phyloP scores from a whole-genome alignment of 2,329 filamentous ascomycete species.

The Penicillium sp. region DNA sequence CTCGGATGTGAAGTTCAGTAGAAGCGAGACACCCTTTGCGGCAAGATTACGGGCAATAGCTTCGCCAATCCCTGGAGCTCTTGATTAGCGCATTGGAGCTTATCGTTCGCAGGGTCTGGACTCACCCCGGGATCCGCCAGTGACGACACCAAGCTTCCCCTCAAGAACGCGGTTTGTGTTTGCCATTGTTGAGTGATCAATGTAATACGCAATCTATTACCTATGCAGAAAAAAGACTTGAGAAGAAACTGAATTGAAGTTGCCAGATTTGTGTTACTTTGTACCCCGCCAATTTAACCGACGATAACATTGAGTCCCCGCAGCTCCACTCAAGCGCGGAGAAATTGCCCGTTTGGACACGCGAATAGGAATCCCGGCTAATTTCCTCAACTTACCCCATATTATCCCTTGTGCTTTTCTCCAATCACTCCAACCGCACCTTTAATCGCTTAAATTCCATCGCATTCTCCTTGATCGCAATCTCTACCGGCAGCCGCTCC shows the following conservation, averaged over 20 bases:
- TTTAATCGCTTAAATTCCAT: slow-evolving; percentile 53
- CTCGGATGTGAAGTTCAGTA: slow-evolving; percentile 70
- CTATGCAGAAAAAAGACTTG: neutral
- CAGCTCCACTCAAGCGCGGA: slow-evolving; percentile 18
- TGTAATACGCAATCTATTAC: neutral
- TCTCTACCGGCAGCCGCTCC: slow-evolving; percentile 67
- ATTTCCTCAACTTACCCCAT: slow-evolving; percentile 3
- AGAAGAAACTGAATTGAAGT: slow-evolving; percentile 8
- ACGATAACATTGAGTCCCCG: slow-evolving; percentile 5
- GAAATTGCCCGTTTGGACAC: slow-evolving; percentile 28
- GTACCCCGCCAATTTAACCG: slow-evolving; percentile 19
- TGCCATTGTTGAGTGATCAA: slow-evolving; percentile 9
- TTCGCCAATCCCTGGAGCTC: slow-evolving; percentile 66
- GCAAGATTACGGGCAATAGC: slow-evolving; percentile 70
- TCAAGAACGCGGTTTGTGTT: slow-evolving; percentile 50
- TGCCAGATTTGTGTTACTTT: slow-evolving; percentile 4
- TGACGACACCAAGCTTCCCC: slow-evolving; percentile 76
- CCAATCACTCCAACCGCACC: slow-evolving; percentile 16
- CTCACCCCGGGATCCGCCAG: slow-evolving; percentile 74
- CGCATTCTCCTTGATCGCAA: slow-evolving; percentile 61
- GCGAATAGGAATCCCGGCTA: slow-evolving; percentile 12
- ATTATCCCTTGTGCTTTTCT: neutral
- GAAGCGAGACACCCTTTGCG: slow-evolving; percentile 66
- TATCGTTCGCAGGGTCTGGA: neutral
- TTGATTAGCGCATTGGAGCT: slow-evolving; percentile 3